Percentiles rank a stretch among this genome's conserved stretches.
These are phyloP conservation scores for Pichia nakasei DNA, from an alignment of 805 yeast species.

Conservation along the genomic window DNA sequence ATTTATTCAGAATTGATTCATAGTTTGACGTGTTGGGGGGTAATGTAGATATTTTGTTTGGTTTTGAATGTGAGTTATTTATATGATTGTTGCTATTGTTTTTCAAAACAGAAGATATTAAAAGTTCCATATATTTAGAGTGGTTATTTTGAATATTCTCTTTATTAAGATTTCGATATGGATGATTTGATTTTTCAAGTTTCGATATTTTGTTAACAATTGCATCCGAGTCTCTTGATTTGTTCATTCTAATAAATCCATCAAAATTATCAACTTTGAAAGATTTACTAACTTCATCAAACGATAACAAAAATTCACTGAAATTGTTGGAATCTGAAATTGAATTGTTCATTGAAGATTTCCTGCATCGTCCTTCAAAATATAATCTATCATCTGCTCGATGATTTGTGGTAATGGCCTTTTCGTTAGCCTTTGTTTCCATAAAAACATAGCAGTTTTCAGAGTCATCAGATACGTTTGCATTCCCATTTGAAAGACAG, in stretches of 20 bases:
- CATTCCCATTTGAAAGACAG: neutral
- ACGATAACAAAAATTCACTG: constrained; percentile 22
- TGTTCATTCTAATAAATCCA: constrained; percentile 23
- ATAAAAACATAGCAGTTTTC: constrained; percentile 8
- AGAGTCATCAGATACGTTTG: neutral
- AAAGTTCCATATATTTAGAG: neutral
- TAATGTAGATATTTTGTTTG: neutral
- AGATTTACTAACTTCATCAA: constrained; percentile 18
- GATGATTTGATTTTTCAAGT: neutral
- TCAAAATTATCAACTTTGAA: constrained; percentile 22
- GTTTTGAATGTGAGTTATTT: neutral
- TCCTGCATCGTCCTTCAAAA: constrained; percentile 21
- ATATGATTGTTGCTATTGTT: neutral
- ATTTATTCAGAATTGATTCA: constrained; percentile 2
- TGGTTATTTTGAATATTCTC: neutral
- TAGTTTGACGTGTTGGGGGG: neutral
- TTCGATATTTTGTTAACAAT: neutral
- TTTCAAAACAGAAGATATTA: neutral
- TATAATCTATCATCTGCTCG: constrained; percentile 13
- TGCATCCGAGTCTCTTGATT: constrained; percentile 23
- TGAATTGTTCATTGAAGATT: neutral
- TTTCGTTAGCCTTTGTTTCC: constrained; percentile 19
- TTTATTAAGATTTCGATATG: neutral
- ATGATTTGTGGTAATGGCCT: constrained; percentile 12
- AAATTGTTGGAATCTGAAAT: neutral